Percentiles rank a stretch among this genome's conserved stretches.
Conservation (phyloP, 768 basidiomycete genomes). For the Boletus barrowsii region DNA sequence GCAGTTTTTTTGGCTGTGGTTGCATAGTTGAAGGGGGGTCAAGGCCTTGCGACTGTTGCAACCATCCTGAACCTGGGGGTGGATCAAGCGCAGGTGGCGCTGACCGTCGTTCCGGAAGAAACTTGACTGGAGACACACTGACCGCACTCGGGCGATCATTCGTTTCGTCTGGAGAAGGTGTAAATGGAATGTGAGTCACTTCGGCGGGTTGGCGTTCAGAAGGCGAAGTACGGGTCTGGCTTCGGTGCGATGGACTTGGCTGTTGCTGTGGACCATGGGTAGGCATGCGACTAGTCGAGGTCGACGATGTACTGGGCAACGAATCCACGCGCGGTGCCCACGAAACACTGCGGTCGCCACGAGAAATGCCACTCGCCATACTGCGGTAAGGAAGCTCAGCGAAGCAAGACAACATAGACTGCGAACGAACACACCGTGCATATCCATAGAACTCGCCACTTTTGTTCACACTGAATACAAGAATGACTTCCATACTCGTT, state of each 20-base stretch:
- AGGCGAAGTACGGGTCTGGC: constrained; percentile 33
- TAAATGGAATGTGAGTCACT: constrained; percentile 39
- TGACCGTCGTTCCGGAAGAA: constrained; percentile 29
- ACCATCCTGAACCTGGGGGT: constrained; percentile 9
- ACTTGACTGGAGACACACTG: not conserved
- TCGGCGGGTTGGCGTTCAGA: constrained; percentile 39
- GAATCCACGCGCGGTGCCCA: constrained; percentile 53
- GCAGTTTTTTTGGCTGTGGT: constrained; percentile 40
- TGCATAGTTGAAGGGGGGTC: constrained; percentile 5
- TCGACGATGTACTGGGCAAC: constrained; percentile 25
- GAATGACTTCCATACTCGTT: constrained; percentile 82
- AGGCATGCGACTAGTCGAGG: constrained; percentile 21
- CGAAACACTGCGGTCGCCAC: constrained; percentile 46
- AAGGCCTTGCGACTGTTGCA: not conserved
- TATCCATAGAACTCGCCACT: constrained; percentile 95
- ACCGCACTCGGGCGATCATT: not conserved
- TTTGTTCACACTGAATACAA: constrained; percentile 92
- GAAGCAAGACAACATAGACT: not conserved
- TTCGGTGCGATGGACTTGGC: constrained; percentile 5
- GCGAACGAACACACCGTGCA: constrained; percentile 54
- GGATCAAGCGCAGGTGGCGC: constrained; percentile 55
- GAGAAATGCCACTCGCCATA: constrained; percentile 66
- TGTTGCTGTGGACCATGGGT: constrained; percentile 14
- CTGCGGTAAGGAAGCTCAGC: constrained; percentile 25
- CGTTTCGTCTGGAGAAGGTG: constrained; percentile 6